These are phyloP conservation scores for Lunularia cruciata DNA, from an alignment of 225 moss, liverwort and hornwort species.

Conservation along the genomic window DNA sequence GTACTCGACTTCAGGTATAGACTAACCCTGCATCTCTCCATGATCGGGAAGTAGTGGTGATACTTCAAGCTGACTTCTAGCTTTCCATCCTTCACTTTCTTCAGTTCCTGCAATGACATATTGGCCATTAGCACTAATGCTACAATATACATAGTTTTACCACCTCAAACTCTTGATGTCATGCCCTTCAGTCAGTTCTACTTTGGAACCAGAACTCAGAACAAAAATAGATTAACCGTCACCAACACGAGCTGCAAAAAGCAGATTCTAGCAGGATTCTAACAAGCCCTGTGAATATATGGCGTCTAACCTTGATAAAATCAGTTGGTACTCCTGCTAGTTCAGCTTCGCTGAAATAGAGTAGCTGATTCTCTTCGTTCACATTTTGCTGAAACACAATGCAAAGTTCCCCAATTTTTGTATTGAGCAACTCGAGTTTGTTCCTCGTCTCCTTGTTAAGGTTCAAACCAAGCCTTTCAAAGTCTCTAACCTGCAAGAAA, in stretches of 20 bases:
- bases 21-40: conserved; percentile 97
- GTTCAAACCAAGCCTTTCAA: conserved; percentile 85
- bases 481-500: conserved; percentile 76
- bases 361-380: conserved; percentile 77
- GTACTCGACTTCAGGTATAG: not conserved
- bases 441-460: conserved; percentile 70
- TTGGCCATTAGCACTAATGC: not conserved
- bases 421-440: conserved; percentile 80
- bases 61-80: conserved; percentile 93
- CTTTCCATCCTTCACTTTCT: conserved; percentile 70
- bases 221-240: not conserved
- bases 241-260: too few relatives aligned
- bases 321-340: conserved; percentile 84
- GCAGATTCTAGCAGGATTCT: too few relatives aligned
- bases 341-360: conserved; percentile 78
- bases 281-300: too few relatives aligned
- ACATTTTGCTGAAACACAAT: conserved; percentile 89
- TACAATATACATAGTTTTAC: not conserved
- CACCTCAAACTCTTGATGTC: not conserved
- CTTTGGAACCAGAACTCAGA: not conserved
- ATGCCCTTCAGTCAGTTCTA: not conserved
- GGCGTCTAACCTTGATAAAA: conserved; percentile 62
- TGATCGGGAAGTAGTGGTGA: conserved; percentile 87
- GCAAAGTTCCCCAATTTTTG: conserved; percentile 83
- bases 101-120: conserved; percentile 53